Base-by-base conservation (phyloP, 805 yeast species). In the Kregervanrija delftensis region DNA sequence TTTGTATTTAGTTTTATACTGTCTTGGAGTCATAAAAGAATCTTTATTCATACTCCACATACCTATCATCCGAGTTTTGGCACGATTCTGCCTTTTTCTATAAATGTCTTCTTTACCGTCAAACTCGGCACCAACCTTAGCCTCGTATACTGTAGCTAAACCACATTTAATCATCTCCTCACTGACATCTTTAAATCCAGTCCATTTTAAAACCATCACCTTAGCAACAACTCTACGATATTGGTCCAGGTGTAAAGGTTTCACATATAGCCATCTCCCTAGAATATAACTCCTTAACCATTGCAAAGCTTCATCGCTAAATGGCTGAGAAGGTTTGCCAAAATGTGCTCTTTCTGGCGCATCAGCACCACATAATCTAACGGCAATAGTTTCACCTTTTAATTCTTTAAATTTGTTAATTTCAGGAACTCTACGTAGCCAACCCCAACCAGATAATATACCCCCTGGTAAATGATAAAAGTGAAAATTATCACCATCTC, bases 271-370 rank as follows among this genome's bases (percentile, higher is more conserved):
- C 43, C 71, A 69, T 39, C 77, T 72, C 0, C 95, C 91, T 43
- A 83, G 56, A 2, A 91, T 57, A 56, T 77, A 84, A 11, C 64
- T 53, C 33, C 83, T 69, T 32, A 93, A 67, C 96, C 96, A 93
- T 5, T 56, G 57, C 45, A 90, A 63, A 0, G 97, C 93, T 53
- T 93, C 97, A 35, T 81, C 86, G 33, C 93, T 79, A 58, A 65
- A 85, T 0, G 93, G 91, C 60, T 93, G 99, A 0, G 96, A 84
- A 0, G 95, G 89, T 48, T 85, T 84, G 1, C 99, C 99, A 63
- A 87, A 93, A 67, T 93, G 97, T 1, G 95, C 77, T 37, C 95
- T 69, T 59, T 93, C 99, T 1, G 99, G 99, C 0, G 99, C 99
- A 71, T 93, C 99, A 12, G 91, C 83, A 0, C 97, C 99, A 63